Evolutionary conservation across 495 filamentous ascomycete species (phyloP), one percentile per base, ranked within the genome.

Genomic region (Annulohypoxylon maeteangense): DNA sequence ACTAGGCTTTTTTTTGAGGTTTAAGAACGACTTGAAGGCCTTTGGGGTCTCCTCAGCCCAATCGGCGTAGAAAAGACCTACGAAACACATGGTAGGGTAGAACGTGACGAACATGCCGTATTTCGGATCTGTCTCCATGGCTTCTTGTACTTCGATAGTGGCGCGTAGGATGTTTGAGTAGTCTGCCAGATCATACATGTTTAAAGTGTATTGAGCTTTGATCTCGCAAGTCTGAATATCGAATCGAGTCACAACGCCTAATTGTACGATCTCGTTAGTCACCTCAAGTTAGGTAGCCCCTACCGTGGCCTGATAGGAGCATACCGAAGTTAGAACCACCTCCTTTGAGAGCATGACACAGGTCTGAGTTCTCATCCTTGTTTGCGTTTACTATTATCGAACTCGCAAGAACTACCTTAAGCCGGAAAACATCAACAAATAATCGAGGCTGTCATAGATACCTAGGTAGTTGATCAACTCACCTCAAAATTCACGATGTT

Each of bases 51-150:
- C 51, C 2, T 18, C n/a, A 25, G 29, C 25, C 27, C 34, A 68
- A 61, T 66, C 69, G 34, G 64, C 74, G 60, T 78, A 78, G 20
- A 77, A 56, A 42, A 78, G 66, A 32, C 73, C 69, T 4, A 76
- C 69, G 4, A 69, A 66, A 4, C 70, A 63, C 60, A 77, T 60
- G 14, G 53, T 57, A 45, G 51, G 38, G 63, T 74, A 45, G 63
- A 66, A 74, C 42, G 63, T 75, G 22, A 69, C 67, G 38, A 78
- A 74, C 18, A 75, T 18, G 12, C 70, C 70, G 7, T 62, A 55
- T 54, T 71, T 73, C 8, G 40, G 47, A 23, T 61, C 68, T 1
- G 27, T 16, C 18, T 67, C 63, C 64, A 71, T 63, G 2, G 57
- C 53, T 7, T 65, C 25, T 22, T 70, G 67, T 11, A 45, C 44